Evolutionary conservation across 495 filamentous ascomycete genomes (phyloP), one percentile per base, ranked within the genome.

Genomic region (Tetracladium marchalianum): DNA sequence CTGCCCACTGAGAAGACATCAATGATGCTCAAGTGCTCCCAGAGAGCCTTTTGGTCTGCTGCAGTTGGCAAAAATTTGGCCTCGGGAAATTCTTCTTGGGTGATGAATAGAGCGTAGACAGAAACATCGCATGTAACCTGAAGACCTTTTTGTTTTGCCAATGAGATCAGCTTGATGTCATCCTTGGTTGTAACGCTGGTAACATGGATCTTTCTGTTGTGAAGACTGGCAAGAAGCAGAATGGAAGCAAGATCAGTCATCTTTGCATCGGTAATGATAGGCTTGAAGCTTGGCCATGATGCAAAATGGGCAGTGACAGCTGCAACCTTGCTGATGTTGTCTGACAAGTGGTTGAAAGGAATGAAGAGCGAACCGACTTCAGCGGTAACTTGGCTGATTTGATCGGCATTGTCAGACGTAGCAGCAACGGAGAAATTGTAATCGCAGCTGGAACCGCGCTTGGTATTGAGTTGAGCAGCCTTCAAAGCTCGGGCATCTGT

Each of bases 321-420:
- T 13, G 86, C 82, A 34, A 90, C 85, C 67, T 87, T 87, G 72
- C 79, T 88, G 63, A 92, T 88, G 59, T 89, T 90, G 51, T 82
- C 84, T 16, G 84, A 85, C 8, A 89, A 66, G 58, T 90, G 84
- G 61, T 92, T 87, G 76, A 90, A 92, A 0, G 86, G 86, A 41
- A 92, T 84, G 66, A 88, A 92, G 15, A 92, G 70, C 17, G 86
- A 89, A 6, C 86, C 86, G 46, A 92, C 84, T 45, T 90, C 84
- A 33, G 75, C 69, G 13, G 79, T 76, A 33, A 89, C 69, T 51
- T 82, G 75, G 48, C 76, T 78, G 55, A 90, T 79, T 61, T 90
- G 81, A 44, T 83, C 77, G 13, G 82, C 76, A 60, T 92, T 92
- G 51, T 69, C 71, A 11, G 83, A 82, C 18, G 85, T 88, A 43